Evolutionary conservation across 768 basidiomycete species (phyloP).

Genomic region (Boletus sp.): DNA sequence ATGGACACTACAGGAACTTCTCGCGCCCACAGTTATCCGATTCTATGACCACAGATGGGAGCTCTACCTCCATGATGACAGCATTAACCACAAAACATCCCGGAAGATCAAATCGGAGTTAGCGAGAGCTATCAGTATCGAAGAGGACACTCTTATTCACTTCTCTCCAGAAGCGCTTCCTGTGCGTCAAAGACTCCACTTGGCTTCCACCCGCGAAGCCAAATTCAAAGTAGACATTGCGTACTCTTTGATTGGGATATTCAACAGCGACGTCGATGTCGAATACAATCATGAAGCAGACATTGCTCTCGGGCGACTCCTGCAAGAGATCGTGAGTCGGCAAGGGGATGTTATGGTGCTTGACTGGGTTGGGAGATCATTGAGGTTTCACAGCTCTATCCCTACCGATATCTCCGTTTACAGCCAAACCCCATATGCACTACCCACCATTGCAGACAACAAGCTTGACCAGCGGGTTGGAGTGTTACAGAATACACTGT

Average conservation of each 20-base stretch:
- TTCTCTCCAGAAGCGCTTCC: constrained; percentile 5
- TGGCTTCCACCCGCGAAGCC: too few relatives aligned
- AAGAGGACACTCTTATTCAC: not conserved
- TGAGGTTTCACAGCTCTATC: constrained; percentile 13
- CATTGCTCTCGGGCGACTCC: constrained; percentile 10
- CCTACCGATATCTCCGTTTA: constrained; percentile 13
- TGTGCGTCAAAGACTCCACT: too few relatives aligned
- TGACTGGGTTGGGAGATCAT: constrained; percentile 19
- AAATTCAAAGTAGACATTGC: too few relatives aligned
- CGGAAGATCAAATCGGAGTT: not conserved
- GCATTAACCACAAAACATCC: constrained; percentile 7
- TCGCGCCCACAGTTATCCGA: constrained; percentile 10
- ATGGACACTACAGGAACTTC: constrained; percentile 18
- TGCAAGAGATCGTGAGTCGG: constrained; percentile 13
- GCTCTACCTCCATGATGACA: not conserved
- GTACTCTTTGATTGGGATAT: too few relatives aligned
- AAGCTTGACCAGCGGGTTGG: not conserved
- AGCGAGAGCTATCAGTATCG: not conserved
- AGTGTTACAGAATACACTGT: not conserved
- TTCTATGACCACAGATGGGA: constrained; percentile 11
- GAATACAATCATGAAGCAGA: not conserved
- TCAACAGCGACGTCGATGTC: constrained; percentile 11
- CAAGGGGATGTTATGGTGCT: constrained; percentile 12
- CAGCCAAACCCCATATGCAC: constrained; percentile 3
- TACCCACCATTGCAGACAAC: not conserved